Evolutionary conservation across 495 filamentous ascomycete species (phyloP).

Genomic region (Podospora pseudopauciseta): DNA sequence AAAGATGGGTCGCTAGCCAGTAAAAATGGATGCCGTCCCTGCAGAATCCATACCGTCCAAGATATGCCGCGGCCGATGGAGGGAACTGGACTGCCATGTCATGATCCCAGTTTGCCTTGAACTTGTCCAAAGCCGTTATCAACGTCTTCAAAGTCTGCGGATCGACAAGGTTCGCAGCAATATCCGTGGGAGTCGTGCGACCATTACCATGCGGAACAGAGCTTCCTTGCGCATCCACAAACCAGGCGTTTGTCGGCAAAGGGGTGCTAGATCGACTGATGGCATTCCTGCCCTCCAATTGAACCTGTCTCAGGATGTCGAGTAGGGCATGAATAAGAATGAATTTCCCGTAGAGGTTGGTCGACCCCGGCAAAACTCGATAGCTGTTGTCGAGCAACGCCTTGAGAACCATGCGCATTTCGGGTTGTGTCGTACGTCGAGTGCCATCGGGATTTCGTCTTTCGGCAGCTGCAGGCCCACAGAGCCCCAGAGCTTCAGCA

Average conservation of each 20-base stretch:
- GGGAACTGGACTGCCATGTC: conserved; percentile 63
- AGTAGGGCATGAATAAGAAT: conserved; percentile 64
- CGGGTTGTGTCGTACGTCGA: conserved; percentile 54
- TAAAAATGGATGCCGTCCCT: conserved; percentile 64
- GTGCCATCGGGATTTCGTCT: conserved; percentile 54
- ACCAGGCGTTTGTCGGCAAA: conserved; percentile 48
- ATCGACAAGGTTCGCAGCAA: conserved; percentile 27
- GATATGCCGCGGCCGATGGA: conserved; percentile 36
- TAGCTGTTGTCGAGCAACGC: conserved; percentile 50
- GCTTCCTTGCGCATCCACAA: conserved; percentile 34
- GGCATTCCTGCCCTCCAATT: conserved; percentile 33
- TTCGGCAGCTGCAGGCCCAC: conserved; percentile 44
- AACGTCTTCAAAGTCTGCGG: conserved; percentile 35
- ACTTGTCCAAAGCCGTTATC: conserved; percentile 55
- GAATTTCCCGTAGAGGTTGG: conserved; percentile 66
- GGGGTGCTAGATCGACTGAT: conserved; percentile 41
- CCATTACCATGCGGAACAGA: conserved; percentile 42
- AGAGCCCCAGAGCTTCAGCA: conserved; percentile 56
- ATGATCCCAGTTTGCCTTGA: conserved; percentile 61
- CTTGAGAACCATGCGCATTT: conserved; percentile 52
- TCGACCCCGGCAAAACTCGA: conserved; percentile 52
- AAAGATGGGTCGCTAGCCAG: conserved; percentile 55
- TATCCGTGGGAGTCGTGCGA: conserved; percentile 49
- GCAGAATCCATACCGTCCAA: conserved; percentile 58
- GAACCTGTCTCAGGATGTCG: conserved; percentile 46